These are phyloP conservation scores for Lasiodiplodia citricola DNA, from an alignment of 2,329 filamentous ascomycete species.

Conservation along the genomic window DNA sequence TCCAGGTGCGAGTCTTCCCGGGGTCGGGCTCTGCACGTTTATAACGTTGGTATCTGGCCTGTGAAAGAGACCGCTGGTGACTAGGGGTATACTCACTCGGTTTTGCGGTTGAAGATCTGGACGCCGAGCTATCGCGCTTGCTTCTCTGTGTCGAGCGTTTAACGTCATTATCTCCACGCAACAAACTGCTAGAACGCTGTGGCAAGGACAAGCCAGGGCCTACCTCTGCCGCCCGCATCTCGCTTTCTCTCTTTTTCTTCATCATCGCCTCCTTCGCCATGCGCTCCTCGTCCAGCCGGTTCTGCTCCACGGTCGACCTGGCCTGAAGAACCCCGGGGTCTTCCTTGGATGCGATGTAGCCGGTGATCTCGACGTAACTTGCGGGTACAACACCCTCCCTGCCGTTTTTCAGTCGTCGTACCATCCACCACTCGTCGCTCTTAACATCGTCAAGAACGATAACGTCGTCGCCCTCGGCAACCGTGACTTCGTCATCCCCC, in stretches of 20 bases:
- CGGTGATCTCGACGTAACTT: slow-evolving; percentile 91
- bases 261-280: slow-evolving; percentile 75
- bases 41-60: slow-evolving; percentile 25
- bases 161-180: slow-evolving; percentile 69
- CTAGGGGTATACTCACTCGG: slow-evolving; percentile 66
- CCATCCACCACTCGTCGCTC: slow-evolving; percentile 99
- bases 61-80: slow-evolving; percentile 26
- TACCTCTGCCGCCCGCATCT: slow-evolving; percentile 65
- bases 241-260: slow-evolving; percentile 49
- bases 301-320: slow-evolving; percentile 76
- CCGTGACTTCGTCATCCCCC: slow-evolving; percentile 94
- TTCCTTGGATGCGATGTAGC: slow-evolving; percentile 59
- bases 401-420: slow-evolving; percentile 85
- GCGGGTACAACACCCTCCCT: slow-evolving; percentile 96
- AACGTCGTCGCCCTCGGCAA: slow-evolving; percentile 88
- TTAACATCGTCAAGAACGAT: slow-evolving; percentile 86
- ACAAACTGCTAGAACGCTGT: slow-evolving; percentile 79
- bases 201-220: slow-evolving; percentile 77
- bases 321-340: slow-evolving; percentile 62
- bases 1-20: slow-evolving; percentile 87
- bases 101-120: slow-evolving; percentile 62
- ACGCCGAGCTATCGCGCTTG: slow-evolving; percentile 70
- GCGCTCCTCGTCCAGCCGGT: slow-evolving; percentile 78
- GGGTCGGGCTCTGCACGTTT: slow-evolving; percentile 73
- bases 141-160: slow-evolving; percentile 73